phyloP scores from a whole-genome alignment of 176 grass and related monocot genomes.

The Avena insularis region DNA sequence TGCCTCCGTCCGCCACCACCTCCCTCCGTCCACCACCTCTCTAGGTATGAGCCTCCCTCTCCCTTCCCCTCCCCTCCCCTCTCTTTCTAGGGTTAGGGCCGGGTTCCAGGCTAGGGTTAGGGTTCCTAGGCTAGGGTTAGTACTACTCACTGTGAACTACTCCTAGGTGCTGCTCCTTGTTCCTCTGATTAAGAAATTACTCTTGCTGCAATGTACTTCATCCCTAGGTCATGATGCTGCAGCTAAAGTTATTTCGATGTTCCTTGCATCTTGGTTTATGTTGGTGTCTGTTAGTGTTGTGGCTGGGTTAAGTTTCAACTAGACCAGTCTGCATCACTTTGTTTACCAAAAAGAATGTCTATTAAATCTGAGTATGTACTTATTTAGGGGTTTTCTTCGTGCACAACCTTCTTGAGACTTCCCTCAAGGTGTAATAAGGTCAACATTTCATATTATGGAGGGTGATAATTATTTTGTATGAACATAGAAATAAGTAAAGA shows the following conservation, averaged over 20 bases:
- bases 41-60: too few species aligned
- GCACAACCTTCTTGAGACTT: background rate
- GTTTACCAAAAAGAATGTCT: constrained; percentile 28
- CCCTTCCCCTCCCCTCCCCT: too few species aligned
- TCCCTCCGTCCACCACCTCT: too few species aligned
- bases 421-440: background rate
- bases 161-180: background rate
- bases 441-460: background rate
- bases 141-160: too few species aligned
- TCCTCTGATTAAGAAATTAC: constrained; percentile 19
- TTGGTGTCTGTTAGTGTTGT: constrained; percentile 35
- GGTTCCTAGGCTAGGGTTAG: too few species aligned
- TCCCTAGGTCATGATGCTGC: constrained; percentile 26
- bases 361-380: constrained; percentile 45
- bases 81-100: too few species aligned
- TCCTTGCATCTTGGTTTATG: constrained; percentile 1
- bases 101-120: too few species aligned
- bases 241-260: constrained; percentile 10
- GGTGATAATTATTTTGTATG: constrained; percentile 4
- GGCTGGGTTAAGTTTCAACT: constrained; percentile 23
- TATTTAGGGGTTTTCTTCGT: constrained; percentile 2
- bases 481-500: background rate
- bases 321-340: constrained; percentile 40
- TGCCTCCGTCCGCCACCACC: too few species aligned
- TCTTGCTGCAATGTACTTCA: constrained; percentile 27